These are phyloP conservation scores for Botrytis sinoallii DNA, from an alignment of 2,329 filamentous ascomycete species.

Conservation along the genomic window DNA sequence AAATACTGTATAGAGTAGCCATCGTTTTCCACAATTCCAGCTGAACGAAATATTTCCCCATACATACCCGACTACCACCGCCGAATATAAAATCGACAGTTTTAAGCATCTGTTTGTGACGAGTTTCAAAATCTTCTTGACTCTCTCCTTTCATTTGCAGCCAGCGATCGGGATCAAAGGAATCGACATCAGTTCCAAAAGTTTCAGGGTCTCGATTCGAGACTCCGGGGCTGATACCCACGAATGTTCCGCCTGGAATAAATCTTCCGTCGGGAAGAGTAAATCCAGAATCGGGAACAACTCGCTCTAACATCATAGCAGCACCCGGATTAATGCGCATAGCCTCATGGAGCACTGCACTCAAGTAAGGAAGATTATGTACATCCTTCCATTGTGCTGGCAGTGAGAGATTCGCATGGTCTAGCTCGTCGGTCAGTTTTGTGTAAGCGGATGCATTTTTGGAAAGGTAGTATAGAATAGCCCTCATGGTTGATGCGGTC, in stretches of 20 bases:
- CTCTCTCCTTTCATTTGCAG: not conserved
- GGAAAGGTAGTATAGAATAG: constrained; percentile 5
- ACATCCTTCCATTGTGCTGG: constrained; percentile 6
- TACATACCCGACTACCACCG: not conserved
- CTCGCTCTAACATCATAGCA: constrained; percentile 5
- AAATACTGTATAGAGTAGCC: constrained; percentile 9
- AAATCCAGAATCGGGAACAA: constrained; percentile 14
- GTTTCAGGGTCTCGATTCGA: constrained; percentile 51
- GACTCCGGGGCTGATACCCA: constrained; percentile 45
- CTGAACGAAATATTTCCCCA: not conserved
- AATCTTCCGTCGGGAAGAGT: constrained; percentile 33
- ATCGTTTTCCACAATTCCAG: not conserved
- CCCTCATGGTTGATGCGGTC: not conserved
- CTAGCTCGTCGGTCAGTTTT: not conserved
- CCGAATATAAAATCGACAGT: not conserved
- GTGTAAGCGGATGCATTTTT: not conserved
- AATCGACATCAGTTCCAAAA: constrained; percentile 57
- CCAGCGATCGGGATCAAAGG: constrained; percentile 60
- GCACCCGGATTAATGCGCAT: not conserved
- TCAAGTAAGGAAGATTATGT: not conserved
- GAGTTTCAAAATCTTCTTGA: not conserved
- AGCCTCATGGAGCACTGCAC: not conserved
- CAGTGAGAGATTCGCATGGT: not conserved
- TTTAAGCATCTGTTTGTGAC: not conserved
- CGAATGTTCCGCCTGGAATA: constrained; percentile 50